Base-by-base conservation (phyloP, 805 yeast species). In the Kluyveromyces siamensis region DNA sequence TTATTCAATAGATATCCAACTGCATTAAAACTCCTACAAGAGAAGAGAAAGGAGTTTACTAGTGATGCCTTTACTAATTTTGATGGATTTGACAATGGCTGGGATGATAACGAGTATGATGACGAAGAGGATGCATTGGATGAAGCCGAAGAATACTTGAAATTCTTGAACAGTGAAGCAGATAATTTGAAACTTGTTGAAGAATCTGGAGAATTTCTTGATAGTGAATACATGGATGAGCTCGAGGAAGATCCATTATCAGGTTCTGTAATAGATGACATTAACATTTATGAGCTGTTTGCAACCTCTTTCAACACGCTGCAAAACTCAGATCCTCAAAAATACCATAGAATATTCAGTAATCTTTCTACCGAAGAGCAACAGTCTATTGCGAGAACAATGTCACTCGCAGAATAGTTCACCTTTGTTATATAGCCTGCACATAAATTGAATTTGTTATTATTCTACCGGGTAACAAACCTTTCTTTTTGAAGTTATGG, bases 201-300 rank as follows among this genome's bases (percentile, higher is more conserved):
- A 4, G 65, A 60, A 25, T 62, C 61, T 45, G 59, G 55, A 14
- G 50, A 62, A 41, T 64, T 60, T 45, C 59, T 55, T 42, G 68
- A 64, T 17, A 70, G 65, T 35, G 84, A 79, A 54, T 80, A 79
- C 9, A 81, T 80, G 45, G 93, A 84, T 44, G 93, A 85, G 8
- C 73, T 86, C 41, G 81, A 82, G 42, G 97, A 90, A 60, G 96
- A 85, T 60, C 81, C 96, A 9, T 72, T 85, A 61, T 77, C 85
- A 25, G 84, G 82, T 54, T 84, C 91, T 1, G 83, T 95, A 3
- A 73, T 93, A 44, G 97, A 91, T 60, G 70, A 73, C 40, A 68
- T 89, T 45, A 85, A 91, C 60, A 82, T 85, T 2, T 88, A 81
- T 65, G 72, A 73, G 14, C 77, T 79, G 2, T 81, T 89, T 65